A percentile compares a stretch with the other conserved stretches of the same genome.
Conservation (phyloP, 257 asterid genomes). For the Thymus mandschuricus region DNA sequence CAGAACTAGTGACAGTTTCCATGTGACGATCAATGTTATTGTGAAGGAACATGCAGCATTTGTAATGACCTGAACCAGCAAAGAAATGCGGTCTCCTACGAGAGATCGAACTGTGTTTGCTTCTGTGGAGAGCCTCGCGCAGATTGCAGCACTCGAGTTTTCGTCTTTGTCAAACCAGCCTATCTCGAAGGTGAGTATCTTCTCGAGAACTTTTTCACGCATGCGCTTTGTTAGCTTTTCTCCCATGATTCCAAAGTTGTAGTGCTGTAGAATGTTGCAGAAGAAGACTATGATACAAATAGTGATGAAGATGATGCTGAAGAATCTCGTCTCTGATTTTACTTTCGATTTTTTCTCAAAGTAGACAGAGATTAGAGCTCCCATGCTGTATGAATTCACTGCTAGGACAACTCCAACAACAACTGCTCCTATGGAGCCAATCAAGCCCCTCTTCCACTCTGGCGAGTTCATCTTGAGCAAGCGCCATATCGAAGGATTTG, state of each 20-base stretch:
- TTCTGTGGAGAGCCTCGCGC: conserved; percentile 50
- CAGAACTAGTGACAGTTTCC: conserved; percentile 46
- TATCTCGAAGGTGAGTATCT: conserved; percentile 52
- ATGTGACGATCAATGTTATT: conserved; percentile 45
- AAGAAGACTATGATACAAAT: conserved; percentile 43
- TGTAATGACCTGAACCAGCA: conserved; percentile 41
- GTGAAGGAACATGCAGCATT: conserved; percentile 39
- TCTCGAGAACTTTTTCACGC: conserved; percentile 42
- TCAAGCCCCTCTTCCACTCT: conserved; percentile 47
- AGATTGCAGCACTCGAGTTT: conserved; percentile 50
- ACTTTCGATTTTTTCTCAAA: conserved; percentile 41
- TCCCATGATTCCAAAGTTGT: conserved; percentile 59
- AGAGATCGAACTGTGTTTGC: conserved; percentile 50
- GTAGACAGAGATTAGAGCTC: conserved; percentile 47
- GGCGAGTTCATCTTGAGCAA: conserved; percentile 48
- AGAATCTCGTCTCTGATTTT: conserved; percentile 45
- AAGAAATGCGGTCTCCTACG: conserved; percentile 51
- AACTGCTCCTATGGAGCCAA: conserved; percentile 54
- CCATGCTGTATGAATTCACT: conserved; percentile 47
- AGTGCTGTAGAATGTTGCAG: conserved; percentile 51
- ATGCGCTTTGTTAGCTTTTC: conserved; percentile 49
- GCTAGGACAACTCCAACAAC: conserved; percentile 49
- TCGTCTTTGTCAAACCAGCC: conserved; percentile 56
- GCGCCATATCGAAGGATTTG: conserved; percentile 41
- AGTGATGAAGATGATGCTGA: conserved; percentile 39